Percentiles rank a stretch among this genome's conserved stretches.
These are phyloP conservation scores for Ganoderma resinaceum DNA, from an alignment of 1,284 basidiomycete species.

Conservation along the genomic window DNA sequence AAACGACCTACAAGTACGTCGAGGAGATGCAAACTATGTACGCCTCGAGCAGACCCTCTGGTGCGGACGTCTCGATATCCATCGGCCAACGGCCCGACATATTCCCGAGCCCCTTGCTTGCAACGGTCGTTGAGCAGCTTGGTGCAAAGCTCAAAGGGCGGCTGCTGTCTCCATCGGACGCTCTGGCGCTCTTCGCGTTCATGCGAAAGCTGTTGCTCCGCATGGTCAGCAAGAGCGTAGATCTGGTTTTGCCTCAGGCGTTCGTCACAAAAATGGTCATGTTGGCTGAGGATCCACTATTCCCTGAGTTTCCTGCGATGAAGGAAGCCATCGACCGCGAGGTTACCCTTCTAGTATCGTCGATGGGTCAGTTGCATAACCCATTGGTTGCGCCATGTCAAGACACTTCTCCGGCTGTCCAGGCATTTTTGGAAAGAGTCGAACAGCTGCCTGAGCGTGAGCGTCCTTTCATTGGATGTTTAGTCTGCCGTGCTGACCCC, in stretches of 20 bases:
- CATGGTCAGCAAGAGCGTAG: slow-evolving; percentile 61
- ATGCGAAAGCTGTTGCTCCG: slow-evolving; percentile 65
- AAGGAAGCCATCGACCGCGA: slow-evolving; percentile 55
- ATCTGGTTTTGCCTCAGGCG: slow-evolving; percentile 44
- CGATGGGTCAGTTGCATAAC: slow-evolving; percentile 40
- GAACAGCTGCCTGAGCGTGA: slow-evolving; percentile 50
- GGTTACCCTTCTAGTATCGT: slow-evolving; percentile 44
- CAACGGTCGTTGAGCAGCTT: slow-evolving; percentile 81
- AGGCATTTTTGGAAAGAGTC: slow-evolving; percentile 50
- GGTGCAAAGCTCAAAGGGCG: slow-evolving; percentile 63
- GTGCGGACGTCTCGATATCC: slow-evolving; percentile 10
- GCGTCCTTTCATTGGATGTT: slow-evolving; percentile 17
- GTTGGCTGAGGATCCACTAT: slow-evolving; percentile 38
- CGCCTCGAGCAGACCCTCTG: slow-evolving; percentile 10
- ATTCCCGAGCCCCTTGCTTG: slow-evolving; percentile 74
- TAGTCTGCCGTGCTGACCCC: background rate
- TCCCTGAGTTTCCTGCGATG: slow-evolving; percentile 47
- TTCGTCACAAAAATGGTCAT: slow-evolving; percentile 48
- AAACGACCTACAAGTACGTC: slow-evolving; percentile 88
- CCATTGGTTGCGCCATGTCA: slow-evolving; percentile 15
- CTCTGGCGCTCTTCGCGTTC: slow-evolving; percentile 68
- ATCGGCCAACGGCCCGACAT: slow-evolving; percentile 31
- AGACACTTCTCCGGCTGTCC: slow-evolving; percentile 33
- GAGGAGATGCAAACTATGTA: slow-evolving; percentile 63
- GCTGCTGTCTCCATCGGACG: slow-evolving; percentile 63